Conservation (phyloP, 2,329 filamentous ascomycete genomes). For the Arthrobotrys entomopaga region DNA sequence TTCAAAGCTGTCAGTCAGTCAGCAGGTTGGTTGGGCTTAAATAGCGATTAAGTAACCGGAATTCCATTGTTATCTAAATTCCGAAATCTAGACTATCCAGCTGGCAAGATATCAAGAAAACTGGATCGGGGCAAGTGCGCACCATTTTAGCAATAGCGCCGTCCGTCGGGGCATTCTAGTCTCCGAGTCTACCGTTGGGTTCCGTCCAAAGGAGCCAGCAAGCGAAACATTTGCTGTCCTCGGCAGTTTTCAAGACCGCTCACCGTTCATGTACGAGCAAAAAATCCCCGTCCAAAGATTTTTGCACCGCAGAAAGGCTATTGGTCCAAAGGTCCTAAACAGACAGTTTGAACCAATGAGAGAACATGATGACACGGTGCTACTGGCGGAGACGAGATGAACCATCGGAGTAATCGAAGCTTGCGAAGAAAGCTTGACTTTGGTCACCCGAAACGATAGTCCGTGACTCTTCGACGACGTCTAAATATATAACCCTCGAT, state of each 20-base stretch:
- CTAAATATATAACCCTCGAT: constrained; percentile 16
- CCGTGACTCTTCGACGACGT: constrained; percentile 6
- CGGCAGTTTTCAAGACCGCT: constrained; percentile 27
- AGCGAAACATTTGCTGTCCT: constrained; percentile 14
- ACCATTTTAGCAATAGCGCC: background rate
- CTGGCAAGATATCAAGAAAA: background rate
- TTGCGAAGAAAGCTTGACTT: background rate
- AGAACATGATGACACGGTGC: constrained; percentile 24
- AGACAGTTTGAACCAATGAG: constrained; percentile 16
- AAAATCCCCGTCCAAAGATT: constrained; percentile 10
- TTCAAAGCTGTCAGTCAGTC: too few species aligned
- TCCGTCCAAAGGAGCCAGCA: constrained; percentile 3
- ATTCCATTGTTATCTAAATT: too few species aligned
- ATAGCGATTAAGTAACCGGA: too few species aligned
- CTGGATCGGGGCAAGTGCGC: background rate
- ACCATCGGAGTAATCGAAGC: constrained; percentile 7
- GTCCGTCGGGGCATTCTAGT: constrained; percentile 32
- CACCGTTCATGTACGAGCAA: constrained; percentile 21
- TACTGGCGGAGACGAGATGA: background rate
- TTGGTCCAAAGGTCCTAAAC: constrained; percentile 26
- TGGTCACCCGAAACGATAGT: background rate
- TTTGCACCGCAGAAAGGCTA: background rate
- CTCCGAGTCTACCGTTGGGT: constrained; percentile 23
- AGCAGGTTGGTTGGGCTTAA: too few species aligned
- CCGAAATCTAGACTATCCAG: background rate